These are phyloP conservation scores for Ceratobasidium sp. DNA, from an alignment of 1,284 basidiomycete genomes.

Conservation along the genomic window DNA sequence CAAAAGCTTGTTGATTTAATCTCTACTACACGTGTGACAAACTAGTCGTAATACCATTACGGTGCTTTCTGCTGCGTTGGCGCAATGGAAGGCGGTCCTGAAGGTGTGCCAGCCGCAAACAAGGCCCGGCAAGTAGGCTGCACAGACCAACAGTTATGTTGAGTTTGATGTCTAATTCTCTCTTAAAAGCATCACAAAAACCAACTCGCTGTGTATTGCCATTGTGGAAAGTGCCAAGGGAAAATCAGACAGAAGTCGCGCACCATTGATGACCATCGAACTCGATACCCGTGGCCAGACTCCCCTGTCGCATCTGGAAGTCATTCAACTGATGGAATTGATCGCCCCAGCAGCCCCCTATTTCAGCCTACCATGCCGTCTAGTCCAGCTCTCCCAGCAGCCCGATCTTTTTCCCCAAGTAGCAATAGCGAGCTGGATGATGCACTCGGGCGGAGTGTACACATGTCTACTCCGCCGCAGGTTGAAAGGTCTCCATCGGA, in stretches of 20 bases:
- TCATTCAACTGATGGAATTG: too few species aligned
- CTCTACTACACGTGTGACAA: too few species aligned
- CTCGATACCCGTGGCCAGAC: not conserved
- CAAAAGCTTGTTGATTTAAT: too few species aligned
- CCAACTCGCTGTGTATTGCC: not conserved
- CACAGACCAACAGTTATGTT: too few species aligned
- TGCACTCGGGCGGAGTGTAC: not conserved
- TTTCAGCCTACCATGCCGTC: not conserved
- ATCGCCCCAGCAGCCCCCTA: not conserved
- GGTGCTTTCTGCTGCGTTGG: too few species aligned
- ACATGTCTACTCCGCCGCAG: not conserved
- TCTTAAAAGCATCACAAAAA: not conserved
- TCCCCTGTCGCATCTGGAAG: too few species aligned
- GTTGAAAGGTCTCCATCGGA: not conserved
- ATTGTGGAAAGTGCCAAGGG: not conserved
- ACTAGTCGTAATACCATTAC: too few species aligned
- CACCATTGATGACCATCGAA: conserved; percentile 1
- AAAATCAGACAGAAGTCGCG: not conserved
- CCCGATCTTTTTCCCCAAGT: not conserved
- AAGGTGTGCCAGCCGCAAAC: too few species aligned
- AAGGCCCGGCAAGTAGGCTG: too few species aligned
- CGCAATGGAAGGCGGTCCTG: too few species aligned
- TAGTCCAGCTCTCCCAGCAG: not conserved
- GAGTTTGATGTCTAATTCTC: too few species aligned
- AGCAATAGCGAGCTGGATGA: not conserved